A percentile compares a stretch with the other conserved stretches of the same genome.
These are phyloP conservation scores for Tulasnella sp. DNA, from an alignment of 768 basidiomycete species.

Conservation along the genomic window DNA sequence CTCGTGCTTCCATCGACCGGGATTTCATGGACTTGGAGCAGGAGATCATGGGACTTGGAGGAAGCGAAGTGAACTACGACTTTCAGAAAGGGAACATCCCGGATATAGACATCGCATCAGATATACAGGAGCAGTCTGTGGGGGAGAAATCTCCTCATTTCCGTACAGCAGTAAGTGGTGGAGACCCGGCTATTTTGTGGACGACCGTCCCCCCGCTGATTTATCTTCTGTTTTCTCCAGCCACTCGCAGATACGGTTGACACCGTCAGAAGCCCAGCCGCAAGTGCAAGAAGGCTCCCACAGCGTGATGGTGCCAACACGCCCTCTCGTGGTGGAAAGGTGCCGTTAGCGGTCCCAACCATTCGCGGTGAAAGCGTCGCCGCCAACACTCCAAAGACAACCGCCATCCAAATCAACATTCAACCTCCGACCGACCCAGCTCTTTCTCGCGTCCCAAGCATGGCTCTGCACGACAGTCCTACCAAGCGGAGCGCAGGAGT, in stretches of 20 bases:
- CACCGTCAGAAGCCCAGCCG: neutral
- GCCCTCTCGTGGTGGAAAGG: conserved; percentile 3
- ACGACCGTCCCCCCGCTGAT: neutral
- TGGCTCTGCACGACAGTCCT: neutral
- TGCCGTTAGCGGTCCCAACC: conserved; percentile 4
- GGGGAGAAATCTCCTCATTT: conserved; percentile 3
- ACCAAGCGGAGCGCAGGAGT: conserved; percentile 5
- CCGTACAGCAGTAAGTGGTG: conserved; percentile 17
- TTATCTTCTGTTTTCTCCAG: neutral
- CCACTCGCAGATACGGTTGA: neutral
- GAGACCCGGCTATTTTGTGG: neutral
- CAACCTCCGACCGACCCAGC: conserved; percentile 30
- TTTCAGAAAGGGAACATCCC: conserved; percentile 2
- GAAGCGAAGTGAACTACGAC: conserved; percentile 25
- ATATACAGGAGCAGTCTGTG: conserved; percentile 24
- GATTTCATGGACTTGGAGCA: conserved; percentile 18
- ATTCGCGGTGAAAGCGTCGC: neutral
- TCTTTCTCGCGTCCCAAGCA: conserved; percentile 20
- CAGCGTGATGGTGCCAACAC: neutral
- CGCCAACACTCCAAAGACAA: conserved; percentile 26
- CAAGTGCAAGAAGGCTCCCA: neutral
- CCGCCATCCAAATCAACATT: conserved; percentile 29
- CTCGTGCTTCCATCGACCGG: conserved; percentile 13
- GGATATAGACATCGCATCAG: conserved; percentile 16
- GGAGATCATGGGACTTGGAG: conserved; percentile 22